These are phyloP conservation scores for Cercophora samala DNA, from an alignment of 495 filamentous ascomycete species.

Conservation along the genomic window DNA sequence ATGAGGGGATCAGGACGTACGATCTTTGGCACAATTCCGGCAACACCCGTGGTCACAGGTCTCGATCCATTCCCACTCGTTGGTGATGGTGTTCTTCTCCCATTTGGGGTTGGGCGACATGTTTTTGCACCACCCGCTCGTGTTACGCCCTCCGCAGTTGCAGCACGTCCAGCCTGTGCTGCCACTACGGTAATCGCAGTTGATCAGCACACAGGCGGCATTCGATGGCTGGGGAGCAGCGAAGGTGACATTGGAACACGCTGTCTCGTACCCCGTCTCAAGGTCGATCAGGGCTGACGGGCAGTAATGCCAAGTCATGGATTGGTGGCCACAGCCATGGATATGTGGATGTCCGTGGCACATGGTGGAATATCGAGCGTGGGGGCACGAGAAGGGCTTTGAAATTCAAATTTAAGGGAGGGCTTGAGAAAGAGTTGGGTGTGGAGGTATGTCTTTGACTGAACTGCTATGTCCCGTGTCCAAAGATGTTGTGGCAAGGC, in stretches of 20 bases:
- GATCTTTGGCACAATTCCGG: constrained; percentile 36
- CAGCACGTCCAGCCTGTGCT: constrained; percentile 45
- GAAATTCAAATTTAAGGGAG: neutral
- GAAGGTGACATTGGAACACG: constrained; percentile 41
- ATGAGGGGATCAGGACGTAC: constrained; percentile 16
- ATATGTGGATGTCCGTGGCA: constrained; percentile 45
- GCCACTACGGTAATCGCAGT: constrained; percentile 39
- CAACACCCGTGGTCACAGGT: constrained; percentile 45
- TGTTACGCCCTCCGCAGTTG: constrained; percentile 40
- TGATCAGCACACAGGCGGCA: constrained; percentile 38
- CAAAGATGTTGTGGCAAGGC: neutral
- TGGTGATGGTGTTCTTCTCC: constrained; percentile 37
- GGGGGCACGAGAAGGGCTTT: neutral
- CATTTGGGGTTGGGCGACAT: constrained; percentile 24
- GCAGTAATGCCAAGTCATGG: constrained; percentile 45
- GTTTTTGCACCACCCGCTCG: constrained; percentile 40
- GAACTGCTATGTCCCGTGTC: neutral
- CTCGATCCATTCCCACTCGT: constrained; percentile 35
- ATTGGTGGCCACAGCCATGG: constrained; percentile 43
- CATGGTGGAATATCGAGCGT: constrained; percentile 27
- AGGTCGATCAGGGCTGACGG: constrained; percentile 41
- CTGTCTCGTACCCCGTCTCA: constrained; percentile 40
- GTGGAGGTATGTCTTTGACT: neutral
- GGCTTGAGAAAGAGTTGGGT: neutral
- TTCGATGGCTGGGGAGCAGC: constrained; percentile 38